These are phyloP conservation scores for Salix viminalis DNA, from an alignment of 345 rosid genomes.

Conservation along the genomic window DNA sequence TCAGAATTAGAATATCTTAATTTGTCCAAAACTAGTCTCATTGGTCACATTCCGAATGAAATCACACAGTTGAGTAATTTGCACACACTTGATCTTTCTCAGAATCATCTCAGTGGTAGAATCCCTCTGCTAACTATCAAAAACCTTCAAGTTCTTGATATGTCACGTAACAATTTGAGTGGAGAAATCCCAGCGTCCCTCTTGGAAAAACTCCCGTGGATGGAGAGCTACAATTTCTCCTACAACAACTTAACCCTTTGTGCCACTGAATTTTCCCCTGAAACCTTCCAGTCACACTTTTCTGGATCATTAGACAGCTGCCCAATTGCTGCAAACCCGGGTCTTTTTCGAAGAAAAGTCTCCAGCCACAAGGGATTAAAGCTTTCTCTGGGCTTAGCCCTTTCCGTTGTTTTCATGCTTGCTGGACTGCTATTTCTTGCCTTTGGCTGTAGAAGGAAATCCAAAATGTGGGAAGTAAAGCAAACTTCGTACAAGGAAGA, in stretches of 20 bases:
- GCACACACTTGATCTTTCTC: conserved; percentile 67
- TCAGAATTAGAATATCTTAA: conserved; percentile 62
- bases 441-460: conserved; percentile 60
- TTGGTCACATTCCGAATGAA: conserved; percentile 60
- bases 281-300: conserved; percentile 48
- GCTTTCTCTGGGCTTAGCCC: conserved; percentile 64
- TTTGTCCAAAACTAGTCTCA: conserved; percentile 61
- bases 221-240: conserved; percentile 82
- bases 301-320: conserved; percentile 64
- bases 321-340: conserved; percentile 83
- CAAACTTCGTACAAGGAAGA: conserved; percentile 68
- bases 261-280: conserved; percentile 39
- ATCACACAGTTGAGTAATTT: conserved; percentile 46
- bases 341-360: conserved; percentile 43
- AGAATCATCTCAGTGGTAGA: conserved; percentile 59
- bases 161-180: conserved; percentile 71
- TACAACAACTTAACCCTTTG: conserved; percentile 84
- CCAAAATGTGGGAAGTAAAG: conserved; percentile 49
- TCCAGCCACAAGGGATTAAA: conserved; percentile 43
- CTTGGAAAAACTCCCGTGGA: conserved; percentile 48
- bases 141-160: conserved; percentile 59
- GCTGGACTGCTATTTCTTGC: conserved; percentile 59
- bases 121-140: conserved; percentile 44
- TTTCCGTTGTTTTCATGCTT: conserved; percentile 63
- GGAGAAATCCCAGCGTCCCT: conserved; percentile 67